Conservation (phyloP, 2,329 filamentous ascomycete species). For the Fusarium sp. region DNA sequence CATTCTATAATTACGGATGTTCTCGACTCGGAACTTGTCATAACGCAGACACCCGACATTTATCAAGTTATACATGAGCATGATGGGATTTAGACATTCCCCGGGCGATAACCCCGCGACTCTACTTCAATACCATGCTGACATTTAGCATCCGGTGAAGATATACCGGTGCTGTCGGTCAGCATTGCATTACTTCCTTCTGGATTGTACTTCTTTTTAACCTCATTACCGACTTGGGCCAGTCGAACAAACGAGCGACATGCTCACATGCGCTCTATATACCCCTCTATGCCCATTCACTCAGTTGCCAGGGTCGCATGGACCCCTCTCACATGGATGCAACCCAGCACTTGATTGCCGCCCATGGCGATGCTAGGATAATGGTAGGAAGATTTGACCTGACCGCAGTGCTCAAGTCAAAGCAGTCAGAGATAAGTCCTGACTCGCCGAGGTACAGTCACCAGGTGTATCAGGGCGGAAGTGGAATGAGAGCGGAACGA, state of each 20-base stretch:
- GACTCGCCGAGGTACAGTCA: constrained; percentile 16
- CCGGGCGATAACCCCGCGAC: background rate
- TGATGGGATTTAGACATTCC: constrained; percentile 3
- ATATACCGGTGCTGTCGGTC: background rate
- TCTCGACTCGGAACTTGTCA: constrained; percentile 1
- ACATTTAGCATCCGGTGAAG: background rate
- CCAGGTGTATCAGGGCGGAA: constrained; percentile 11
- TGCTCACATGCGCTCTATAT: constrained; percentile 13
- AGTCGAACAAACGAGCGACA: constrained; percentile 9
- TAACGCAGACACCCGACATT: background rate
- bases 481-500: constrained; percentile 21
- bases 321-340: background rate
- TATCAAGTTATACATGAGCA: constrained; percentile 12
- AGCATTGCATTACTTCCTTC: background rate
- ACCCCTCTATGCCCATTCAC: constrained; percentile 1
- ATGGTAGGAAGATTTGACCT: background rate
- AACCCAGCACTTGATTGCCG: constrained; percentile 5
- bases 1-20: constrained; percentile 59
- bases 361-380: constrained; percentile 3
- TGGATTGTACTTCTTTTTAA: constrained; percentile 8
- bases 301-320: background rate
- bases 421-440: constrained; percentile 28
- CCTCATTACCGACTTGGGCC: constrained; percentile 3
- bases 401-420: constrained; percentile 10
- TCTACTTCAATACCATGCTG: constrained; percentile 1